phyloP scores from a whole-genome alignment of 345 rosid genomes.

The Dipteronia dyeriana region DNA sequence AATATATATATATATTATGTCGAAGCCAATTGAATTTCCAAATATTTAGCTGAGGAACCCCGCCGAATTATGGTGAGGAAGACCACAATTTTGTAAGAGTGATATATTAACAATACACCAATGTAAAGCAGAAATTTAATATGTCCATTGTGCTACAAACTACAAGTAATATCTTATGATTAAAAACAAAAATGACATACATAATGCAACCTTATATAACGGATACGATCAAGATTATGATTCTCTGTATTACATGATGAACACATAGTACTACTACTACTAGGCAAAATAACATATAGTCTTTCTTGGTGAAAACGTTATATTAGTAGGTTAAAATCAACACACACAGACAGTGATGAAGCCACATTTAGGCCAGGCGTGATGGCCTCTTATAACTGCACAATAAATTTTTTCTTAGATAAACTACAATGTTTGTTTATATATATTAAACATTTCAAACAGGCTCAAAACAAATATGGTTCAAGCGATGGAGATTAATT shows the following conservation, averaged over 20 bases:
- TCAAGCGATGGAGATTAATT: background rate
- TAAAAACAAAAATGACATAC: background rate
- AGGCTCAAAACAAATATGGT: background rate
- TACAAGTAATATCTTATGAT: background rate
- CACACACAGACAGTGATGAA: background rate
- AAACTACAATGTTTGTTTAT: background rate
- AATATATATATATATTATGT: conserved; percentile 10
- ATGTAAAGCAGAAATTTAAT: background rate
- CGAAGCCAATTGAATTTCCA: background rate
- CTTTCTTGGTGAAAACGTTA: too few species aligned
- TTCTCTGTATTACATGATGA: too few species aligned
- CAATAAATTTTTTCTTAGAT: too few species aligned
- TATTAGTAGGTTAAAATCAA: background rate
- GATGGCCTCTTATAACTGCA: too few species aligned
- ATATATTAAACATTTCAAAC: background rate
- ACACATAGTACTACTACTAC: background rate
- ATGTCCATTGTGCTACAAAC: background rate
- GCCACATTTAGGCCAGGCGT: too few species aligned
- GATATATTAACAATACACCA: background rate
- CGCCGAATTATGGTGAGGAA: background rate
- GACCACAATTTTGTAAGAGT: too few species aligned
- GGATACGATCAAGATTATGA: background rate
- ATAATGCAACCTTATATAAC: background rate
- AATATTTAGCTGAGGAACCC: background rate
- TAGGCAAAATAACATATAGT: background rate